Evolutionary conservation across 2,329 filamentous ascomycete species (phyloP), one percentile per base, ranked within the genome.

Genomic region (Lachnellula cervina): DNA sequence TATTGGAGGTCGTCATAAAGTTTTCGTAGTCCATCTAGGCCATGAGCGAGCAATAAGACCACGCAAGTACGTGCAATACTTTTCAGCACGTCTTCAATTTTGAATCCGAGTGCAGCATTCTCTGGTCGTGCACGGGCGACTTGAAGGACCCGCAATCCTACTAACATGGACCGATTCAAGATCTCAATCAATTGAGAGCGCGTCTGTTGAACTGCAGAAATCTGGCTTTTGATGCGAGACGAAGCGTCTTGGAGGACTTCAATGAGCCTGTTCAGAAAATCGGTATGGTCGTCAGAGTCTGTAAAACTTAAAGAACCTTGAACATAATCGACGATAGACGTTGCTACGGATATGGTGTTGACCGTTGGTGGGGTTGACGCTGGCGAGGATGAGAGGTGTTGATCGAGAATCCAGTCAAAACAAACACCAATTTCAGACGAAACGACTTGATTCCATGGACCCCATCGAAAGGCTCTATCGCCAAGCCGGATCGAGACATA

Each of bases 351-450:
- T 19, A 54, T 51, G 11, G 54, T 45, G 40, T 64, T 59, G 53
- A 48, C 17, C 35, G 48, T 38, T 17, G 28, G n/a, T 17, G 14
- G 43, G 28, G 48, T 52, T 40, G 45, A 7, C 13, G 47, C 14
- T 11, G 47, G 40, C n/a, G 21, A 42, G 32, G 49, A 19, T 19
- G 44, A 25, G 45, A 58, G 42, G 6, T 68, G 45, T 34, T 78
- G 72, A 35, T 84, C 81, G 11, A 72, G 66, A 34, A 86, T 70
- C 67, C 77, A 82, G 66, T 87, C 83, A 56, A 84, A 72, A n/a
- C 84, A 69, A 40, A 86, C 73, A 2, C 83, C 83, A 19, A 86
- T 62, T 61, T 87, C 82, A 3, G 83, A 85, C 1, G 83, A 86
- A 2, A 78, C 76, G 34, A 74, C 74, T 9, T 79, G 78, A 60